Conservation (phyloP, 192 early-diverging fungal species). For the Coemansia sp. region DNA sequence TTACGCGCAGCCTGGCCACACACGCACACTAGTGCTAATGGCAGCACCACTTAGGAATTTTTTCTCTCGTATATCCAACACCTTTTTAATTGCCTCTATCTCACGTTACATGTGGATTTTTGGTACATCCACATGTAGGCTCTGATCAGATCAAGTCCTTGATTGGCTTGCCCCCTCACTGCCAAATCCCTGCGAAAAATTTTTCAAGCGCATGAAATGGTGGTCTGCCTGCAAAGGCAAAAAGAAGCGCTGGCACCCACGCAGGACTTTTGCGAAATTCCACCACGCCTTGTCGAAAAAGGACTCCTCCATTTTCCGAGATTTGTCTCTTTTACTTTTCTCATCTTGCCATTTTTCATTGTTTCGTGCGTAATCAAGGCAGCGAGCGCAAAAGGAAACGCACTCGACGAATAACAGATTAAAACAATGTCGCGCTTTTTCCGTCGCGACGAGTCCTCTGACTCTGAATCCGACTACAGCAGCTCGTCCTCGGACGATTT, state of each 20-base stretch:
- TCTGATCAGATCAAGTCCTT: background rate
- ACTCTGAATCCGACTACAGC: slow-evolving; percentile 66
- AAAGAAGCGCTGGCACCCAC: background rate
- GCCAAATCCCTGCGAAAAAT: background rate
- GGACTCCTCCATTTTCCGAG: background rate
- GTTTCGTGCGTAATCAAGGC: slow-evolving; percentile 1
- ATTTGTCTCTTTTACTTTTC: slow-evolving; percentile 1
- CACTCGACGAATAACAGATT: slow-evolving; percentile 7
- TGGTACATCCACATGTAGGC: background rate
- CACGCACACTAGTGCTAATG: background rate
- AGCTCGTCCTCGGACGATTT: slow-evolving; percentile 58
- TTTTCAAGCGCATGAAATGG: background rate
- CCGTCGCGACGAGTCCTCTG: slow-evolving; percentile 63
- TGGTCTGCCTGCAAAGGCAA: background rate
- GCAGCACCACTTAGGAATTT: background rate
- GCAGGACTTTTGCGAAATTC: slow-evolving; percentile 4
- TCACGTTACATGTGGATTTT: background rate
- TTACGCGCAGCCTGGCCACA: background rate
- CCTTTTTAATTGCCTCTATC: background rate
- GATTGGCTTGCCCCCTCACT: background rate
- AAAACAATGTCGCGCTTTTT: slow-evolving; percentile 85
- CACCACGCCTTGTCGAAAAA: background rate
- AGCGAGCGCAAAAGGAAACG: slow-evolving; percentile 1
- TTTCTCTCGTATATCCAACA: background rate
- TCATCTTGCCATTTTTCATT: background rate